Conservation (phyloP, 2,329 filamentous ascomycete species). For the Arthroderma uncinatum region DNA sequence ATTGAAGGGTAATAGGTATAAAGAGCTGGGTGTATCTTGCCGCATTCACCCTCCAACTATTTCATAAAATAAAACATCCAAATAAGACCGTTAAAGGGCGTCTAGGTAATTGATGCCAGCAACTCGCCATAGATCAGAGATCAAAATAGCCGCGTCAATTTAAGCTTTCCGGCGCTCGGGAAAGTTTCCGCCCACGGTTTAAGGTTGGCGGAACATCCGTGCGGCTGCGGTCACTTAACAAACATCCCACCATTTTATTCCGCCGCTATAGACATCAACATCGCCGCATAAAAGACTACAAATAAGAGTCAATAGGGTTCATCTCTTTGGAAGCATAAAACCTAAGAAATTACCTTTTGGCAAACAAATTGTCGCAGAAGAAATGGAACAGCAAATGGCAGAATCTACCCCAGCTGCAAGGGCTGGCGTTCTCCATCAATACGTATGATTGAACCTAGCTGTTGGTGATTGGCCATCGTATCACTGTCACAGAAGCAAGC, state of each 20-base stretch:
- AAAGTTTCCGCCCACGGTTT: neutral
- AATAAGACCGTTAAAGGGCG: too few species aligned
- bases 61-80: too few species aligned
- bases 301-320: neutral
- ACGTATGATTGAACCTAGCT: constrained; percentile 9
- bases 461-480: neutral
- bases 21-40: too few species aligned
- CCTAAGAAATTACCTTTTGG: neutral
- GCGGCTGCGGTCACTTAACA: neutral
- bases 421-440: constrained; percentile 16
- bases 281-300: neutral
- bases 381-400: neutral
- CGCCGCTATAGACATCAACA: neutral
- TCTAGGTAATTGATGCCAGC: too few species aligned
- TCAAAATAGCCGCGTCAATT: neutral
- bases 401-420: neutral
- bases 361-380: neutral
- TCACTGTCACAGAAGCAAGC: neutral
- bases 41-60: too few species aligned
- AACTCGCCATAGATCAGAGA: neutral
- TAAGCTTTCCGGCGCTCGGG: neutral
- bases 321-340: neutral
- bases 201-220: neutral
- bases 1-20: too few species aligned
- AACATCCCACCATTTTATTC: neutral